A percentile compares a stretch with the other conserved stretches of the same genome.
phyloP scores from a whole-genome alignment of 495 filamentous ascomycete species.

The Cercophora scortea region DNA sequence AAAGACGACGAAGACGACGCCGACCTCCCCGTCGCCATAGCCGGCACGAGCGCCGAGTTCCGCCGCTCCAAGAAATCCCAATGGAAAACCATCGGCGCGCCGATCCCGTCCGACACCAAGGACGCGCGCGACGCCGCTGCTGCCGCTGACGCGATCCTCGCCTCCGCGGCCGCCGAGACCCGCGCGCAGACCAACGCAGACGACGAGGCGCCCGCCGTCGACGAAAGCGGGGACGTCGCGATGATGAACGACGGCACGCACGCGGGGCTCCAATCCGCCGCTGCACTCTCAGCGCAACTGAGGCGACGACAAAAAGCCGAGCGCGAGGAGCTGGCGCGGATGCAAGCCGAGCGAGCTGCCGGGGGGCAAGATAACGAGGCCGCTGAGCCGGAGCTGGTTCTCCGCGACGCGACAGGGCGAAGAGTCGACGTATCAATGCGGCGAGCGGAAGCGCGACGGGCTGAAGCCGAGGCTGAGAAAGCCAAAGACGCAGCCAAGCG shows the following conservation, averaged over 20 bases:
- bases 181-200: conserved; percentile 55
- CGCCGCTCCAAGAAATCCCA: conserved; percentile 65
- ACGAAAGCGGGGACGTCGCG: not conserved
- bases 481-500: conserved; percentile 55
- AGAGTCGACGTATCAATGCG: conserved; percentile 88
- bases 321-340: conserved; percentile 37
- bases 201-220: conserved; percentile 47
- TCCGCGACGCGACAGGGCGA: conserved; percentile 86
- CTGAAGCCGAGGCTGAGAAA: conserved; percentile 60
- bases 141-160: conserved; percentile 37
- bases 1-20: conserved; percentile 38
- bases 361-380: conserved; percentile 22
- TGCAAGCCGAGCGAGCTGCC: conserved; percentile 21
- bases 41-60: conserved; percentile 49
- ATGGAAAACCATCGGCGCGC: conserved; percentile 65
- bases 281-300: conserved; percentile 69
- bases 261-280: conserved; percentile 78
- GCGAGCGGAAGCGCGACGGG: conserved; percentile 71
- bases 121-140: conserved; percentile 71
- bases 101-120: conserved; percentile 54
- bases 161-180: conserved; percentile 30
- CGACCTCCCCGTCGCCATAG: conserved; percentile 37
- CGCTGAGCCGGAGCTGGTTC: conserved; percentile 65
- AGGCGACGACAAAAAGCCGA: conserved; percentile 42
- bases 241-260: conserved; percentile 80